Evolutionary conservation across 2,329 filamentous ascomycete species (phyloP).

Genomic region (Botrytis sinoallii): DNA sequence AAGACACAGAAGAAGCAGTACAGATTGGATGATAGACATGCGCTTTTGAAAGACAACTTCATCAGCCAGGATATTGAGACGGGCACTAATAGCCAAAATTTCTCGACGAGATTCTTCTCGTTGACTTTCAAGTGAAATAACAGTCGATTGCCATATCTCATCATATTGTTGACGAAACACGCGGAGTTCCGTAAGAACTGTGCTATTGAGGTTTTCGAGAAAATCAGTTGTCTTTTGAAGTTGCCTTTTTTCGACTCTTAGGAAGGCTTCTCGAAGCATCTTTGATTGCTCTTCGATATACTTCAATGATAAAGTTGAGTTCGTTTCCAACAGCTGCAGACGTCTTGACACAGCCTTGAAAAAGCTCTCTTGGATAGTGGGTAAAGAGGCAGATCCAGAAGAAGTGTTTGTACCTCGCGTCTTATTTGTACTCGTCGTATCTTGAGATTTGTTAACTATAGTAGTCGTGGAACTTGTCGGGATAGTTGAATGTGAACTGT

Average conservation of each 20-base stretch:
- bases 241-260: slow-evolving; percentile 83
- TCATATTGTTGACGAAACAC: slow-evolving; percentile 84
- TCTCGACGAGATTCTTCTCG: slow-evolving; percentile 81
- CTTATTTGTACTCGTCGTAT: slow-evolving; percentile 25
- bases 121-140: slow-evolving; percentile 86
- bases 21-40: slow-evolving; percentile 88
- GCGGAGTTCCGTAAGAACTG: slow-evolving; percentile 77
- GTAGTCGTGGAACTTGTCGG: slow-evolving; percentile 20
- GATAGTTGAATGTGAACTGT: slow-evolving; percentile 18
- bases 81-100: slow-evolving; percentile 73
- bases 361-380: slow-evolving; percentile 93
- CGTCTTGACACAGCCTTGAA: slow-evolving; percentile 97
- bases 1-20: slow-evolving; percentile 82
- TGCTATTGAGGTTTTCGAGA: slow-evolving; percentile 79
- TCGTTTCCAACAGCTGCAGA: slow-evolving; percentile 84
- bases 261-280: slow-evolving; percentile 82
- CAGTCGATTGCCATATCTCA: slow-evolving; percentile 93
- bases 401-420: slow-evolving; percentile 40
- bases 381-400: slow-evolving; percentile 54
- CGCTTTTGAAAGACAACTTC: slow-evolving; percentile 85
- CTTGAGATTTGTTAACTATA: slow-evolving; percentile 24
- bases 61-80: slow-evolving; percentile 87
- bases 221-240: slow-evolving; percentile 79
- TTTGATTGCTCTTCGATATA: slow-evolving; percentile 97
- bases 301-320: slow-evolving; percentile 86